phyloP scores from a whole-genome alignment of 1,284 basidiomycete species.

The Rhodotorula sp. region DNA sequence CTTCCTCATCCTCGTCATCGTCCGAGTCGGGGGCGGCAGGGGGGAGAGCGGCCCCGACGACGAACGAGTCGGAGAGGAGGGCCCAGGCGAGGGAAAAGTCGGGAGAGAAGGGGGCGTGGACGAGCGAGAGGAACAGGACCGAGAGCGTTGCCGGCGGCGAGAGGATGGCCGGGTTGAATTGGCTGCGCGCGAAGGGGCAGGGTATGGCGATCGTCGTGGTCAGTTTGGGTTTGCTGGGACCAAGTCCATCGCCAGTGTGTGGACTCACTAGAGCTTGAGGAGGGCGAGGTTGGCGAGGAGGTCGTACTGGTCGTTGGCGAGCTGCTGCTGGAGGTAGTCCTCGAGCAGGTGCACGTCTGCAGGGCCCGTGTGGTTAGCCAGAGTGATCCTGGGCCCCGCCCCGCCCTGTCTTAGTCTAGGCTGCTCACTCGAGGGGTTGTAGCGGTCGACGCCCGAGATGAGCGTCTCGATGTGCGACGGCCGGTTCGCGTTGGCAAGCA shows the following conservation, averaged over 20 bases:
- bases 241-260: too few relatives aligned
- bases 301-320: constrained; percentile 33
- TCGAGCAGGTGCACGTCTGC: constrained; percentile 39
- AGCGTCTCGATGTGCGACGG: constrained; percentile 38
- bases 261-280: constrained; percentile 38
- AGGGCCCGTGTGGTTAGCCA: neutral
- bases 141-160: constrained; percentile 35
- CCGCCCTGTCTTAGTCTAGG: neutral
- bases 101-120: constrained; percentile 37
- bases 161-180: constrained; percentile 38
- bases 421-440: constrained; percentile 37
- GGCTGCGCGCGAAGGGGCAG: constrained; percentile 1
- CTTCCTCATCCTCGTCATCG: constrained; percentile 30
- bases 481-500: constrained; percentile 22
- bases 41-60: constrained; percentile 34
- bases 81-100: constrained; percentile 40
- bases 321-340: constrained; percentile 39
- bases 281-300: constrained; percentile 40
- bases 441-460: constrained; percentile 37
- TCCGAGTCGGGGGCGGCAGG: constrained; percentile 20
- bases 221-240: too few relatives aligned
- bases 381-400: neutral
- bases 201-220: neutral
- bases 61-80: constrained; percentile 41
- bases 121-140: constrained; percentile 37